Evolutionary conservation across 1,284 basidiomycete species (phyloP), one percentile per base, ranked within the genome.

Genomic region (Chalciporus piperatoides): DNA sequence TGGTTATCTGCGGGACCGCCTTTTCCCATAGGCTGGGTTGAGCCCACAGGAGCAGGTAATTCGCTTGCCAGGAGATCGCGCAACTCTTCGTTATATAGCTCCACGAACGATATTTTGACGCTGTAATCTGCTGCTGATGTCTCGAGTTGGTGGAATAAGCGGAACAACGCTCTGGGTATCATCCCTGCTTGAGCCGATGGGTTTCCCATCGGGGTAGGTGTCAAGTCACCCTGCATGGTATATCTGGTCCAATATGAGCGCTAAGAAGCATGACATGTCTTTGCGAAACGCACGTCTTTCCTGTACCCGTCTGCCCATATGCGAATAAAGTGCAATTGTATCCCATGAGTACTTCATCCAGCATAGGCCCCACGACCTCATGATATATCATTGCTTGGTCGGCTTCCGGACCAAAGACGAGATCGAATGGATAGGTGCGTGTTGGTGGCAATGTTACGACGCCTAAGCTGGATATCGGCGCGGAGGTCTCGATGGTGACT

Each of bases 81-180:
- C n/a, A 99, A 80, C 67, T 99, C 96, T 71, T 99, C 97, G 65
- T 99, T 99, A 72, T 99, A 99, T n/a, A 99, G 79, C 66, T 99
- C 97, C 48, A 99, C 80, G 66, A 88, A 98, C 0, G 92, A 96
- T 48, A 97, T 84, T 62, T 92, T 94, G 65, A 99, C 94, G 57
- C 90, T 89, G 66, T 87, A 99, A 63, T 99, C 97, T 24, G 82
- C 69, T 10, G 78, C 75, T 0, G 81, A 80, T 6, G 78, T 75
- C 60, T 97, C 92, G 7, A 99, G 82, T 44, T 90, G 81, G 52
- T 92, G 84, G 65, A 99, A 99, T 2, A 99, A 81, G 23, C 90
- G 86, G 66, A 97, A 94, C 6, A 99, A 79, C 1, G 87, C 92
- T 30, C 97, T 87, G n/a, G 97, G 97, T 55, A 99, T 94, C 81